Conservation (phyloP, 495 filamentous ascomycete species). For the Penicillium fimorum region DNA sequence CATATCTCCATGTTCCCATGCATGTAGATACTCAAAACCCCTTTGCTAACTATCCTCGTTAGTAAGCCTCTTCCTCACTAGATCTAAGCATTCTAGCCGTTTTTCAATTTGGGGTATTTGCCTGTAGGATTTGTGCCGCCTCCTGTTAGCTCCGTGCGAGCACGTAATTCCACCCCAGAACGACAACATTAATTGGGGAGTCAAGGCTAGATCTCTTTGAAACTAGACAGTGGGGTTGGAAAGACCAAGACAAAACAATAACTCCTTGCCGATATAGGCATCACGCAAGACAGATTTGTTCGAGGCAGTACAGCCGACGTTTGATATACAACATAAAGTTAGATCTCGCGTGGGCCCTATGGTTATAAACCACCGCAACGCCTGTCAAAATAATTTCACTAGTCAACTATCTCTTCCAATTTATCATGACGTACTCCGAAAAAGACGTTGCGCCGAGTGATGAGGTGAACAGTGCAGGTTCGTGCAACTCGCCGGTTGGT, state of each 20-base stretch:
- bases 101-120: neutral
- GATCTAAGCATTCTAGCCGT: neutral
- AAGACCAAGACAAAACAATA: neutral
- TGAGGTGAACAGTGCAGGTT: constrained; percentile 15
- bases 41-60: neutral
- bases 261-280: constrained; percentile 17
- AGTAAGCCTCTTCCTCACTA: neutral
- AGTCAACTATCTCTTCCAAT: neutral
- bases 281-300: constrained; percentile 14
- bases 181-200: constrained; percentile 27
- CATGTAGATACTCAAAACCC: too few species aligned
- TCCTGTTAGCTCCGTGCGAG: constrained; percentile 31
- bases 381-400: neutral
- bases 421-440: constrained; percentile 19
- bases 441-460: constrained; percentile 24
- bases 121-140: constrained; percentile 3
- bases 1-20: neutral
- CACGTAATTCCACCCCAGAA: constrained; percentile 37
- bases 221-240: constrained; percentile 2
- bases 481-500: constrained; percentile 3
- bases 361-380: constrained; percentile 1
- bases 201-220: neutral
- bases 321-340: constrained; percentile 8
- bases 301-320: constrained; percentile 2
- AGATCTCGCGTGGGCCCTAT: neutral